These are phyloP conservation scores for Ascochyta rabiei DNA, from an alignment of 2,329 filamentous ascomycete species.

Conservation along the genomic window DNA sequence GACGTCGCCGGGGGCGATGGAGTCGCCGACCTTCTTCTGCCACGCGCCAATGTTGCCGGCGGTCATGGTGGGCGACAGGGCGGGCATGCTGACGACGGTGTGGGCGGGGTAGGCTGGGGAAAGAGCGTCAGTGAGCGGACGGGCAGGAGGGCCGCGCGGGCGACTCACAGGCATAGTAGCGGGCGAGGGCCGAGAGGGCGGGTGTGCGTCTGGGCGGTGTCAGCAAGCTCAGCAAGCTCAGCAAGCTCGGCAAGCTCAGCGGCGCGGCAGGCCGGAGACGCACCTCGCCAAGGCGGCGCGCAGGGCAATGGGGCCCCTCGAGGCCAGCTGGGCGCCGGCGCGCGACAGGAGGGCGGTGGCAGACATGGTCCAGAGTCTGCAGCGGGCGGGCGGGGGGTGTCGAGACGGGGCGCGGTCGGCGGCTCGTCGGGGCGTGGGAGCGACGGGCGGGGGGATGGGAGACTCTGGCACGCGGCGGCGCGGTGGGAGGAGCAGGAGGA, in stretches of 20 bases:
- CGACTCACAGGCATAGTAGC: slow-evolving; percentile 72
- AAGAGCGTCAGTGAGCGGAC: slow-evolving; percentile 34
- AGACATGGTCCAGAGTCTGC: slow-evolving; percentile 56
- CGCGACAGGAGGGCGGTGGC: slow-evolving; percentile 54
- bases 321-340: slow-evolving; percentile 52
- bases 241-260: no score
- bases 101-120: slow-evolving; percentile 88
- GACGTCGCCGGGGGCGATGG: slow-evolving; percentile 88
- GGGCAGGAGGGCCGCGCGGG: slow-evolving; percentile 4
- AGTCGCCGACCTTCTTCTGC: slow-evolving; percentile 96
- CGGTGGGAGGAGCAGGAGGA: slow-evolving; percentile 18
- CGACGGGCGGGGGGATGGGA: slow-evolving; percentile 25
- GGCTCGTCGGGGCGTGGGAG: slow-evolving; percentile 21
- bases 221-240: no score
- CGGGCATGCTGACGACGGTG: slow-evolving; percentile 96
- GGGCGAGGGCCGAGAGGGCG: slow-evolving; percentile 64
- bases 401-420: slow-evolving; percentile 31
- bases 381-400: slow-evolving; percentile 19
- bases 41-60: slow-evolving; percentile 94
- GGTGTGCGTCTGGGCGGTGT: slow-evolving; percentile 52
- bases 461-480: slow-evolving; percentile 10
- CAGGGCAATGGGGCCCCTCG: slow-evolving; percentile 50
- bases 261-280: no score
- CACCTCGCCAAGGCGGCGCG: slow-evolving; percentile 53
- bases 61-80: slow-evolving; percentile 96